These are phyloP conservation scores for Vitis cinerea DNA, from an alignment of 164 flowering plant species.

Conservation along the genomic window DNA sequence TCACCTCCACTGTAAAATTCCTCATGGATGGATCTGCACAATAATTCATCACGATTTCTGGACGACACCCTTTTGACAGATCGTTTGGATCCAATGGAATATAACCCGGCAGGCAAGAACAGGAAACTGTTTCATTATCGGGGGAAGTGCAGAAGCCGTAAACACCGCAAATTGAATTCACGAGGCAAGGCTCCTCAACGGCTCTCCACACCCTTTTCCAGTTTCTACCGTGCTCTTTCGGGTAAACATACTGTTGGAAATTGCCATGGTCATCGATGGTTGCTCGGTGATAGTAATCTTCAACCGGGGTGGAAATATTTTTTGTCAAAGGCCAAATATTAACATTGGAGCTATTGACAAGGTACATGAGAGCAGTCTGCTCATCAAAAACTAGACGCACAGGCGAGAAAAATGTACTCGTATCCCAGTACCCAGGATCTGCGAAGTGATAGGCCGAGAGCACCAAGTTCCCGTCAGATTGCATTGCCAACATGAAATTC, in stretches of 20 bases:
- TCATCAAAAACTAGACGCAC: conserved; percentile 10
- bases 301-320: conserved; percentile 6
- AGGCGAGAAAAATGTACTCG: neutral
- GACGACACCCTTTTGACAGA: conserved; percentile 22
- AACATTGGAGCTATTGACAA: conserved; percentile 5
- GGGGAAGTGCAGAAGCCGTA: conserved; percentile 21
- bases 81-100: conserved; percentile 14
- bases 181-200: conserved; percentile 10
- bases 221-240: conserved; percentile 5
- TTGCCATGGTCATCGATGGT: conserved; percentile 20
- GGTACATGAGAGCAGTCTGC: conserved; percentile 6
- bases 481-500: conserved; percentile 27
- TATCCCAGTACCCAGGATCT: conserved; percentile 23
- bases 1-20: conserved; percentile 9
- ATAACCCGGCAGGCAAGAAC: conserved; percentile 22
- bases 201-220: conserved; percentile 26
- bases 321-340: conserved; percentile 5
- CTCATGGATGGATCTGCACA: conserved; percentile 11
- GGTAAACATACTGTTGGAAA: conserved; percentile 18
- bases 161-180: conserved; percentile 21
- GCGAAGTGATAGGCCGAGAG: neutral
- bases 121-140: conserved; percentile 10
- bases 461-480: neutral
- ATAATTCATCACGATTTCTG: conserved; percentile 6
- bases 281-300: conserved; percentile 17